phyloP scores from a whole-genome alignment of 2,329 filamentous ascomycete genomes.

The Pleomassaria siparia region DNA sequence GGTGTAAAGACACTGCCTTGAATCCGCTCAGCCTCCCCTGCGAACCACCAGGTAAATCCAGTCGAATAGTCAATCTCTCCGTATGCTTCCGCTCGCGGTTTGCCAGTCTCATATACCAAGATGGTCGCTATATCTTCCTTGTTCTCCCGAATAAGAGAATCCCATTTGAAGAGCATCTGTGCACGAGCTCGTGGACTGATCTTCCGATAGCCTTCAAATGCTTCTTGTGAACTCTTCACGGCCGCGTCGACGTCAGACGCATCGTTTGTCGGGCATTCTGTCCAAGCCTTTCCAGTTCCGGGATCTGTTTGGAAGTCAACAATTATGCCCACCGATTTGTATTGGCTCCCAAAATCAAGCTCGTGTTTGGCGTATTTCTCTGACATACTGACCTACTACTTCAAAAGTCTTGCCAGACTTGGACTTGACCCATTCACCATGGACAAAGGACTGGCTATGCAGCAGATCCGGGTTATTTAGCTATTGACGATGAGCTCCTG shows the following conservation, averaged over 20 bases:
- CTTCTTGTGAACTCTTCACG: constrained; percentile 60
- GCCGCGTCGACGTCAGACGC: constrained; percentile 63
- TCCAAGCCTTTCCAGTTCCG: constrained; percentile 53
- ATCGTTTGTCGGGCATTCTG: constrained; percentile 50
- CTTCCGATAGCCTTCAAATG: constrained; percentile 63
- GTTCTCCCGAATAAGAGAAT: constrained; percentile 63
- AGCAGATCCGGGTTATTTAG: constrained; percentile 58
- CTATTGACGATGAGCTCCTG: constrained; percentile 30
- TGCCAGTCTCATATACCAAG: constrained; percentile 61
- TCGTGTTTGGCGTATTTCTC: not conserved
- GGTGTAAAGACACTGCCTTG: constrained; percentile 63
- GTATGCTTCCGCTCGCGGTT: constrained; percentile 54
- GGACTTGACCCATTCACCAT: constrained; percentile 58
- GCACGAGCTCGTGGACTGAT: constrained; percentile 63
- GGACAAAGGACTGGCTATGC: constrained; percentile 55
- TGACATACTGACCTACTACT: constrained; percentile 49
- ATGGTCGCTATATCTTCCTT: constrained; percentile 64
- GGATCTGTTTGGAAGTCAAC: constrained; percentile 47
- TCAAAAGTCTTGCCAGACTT: constrained; percentile 61
- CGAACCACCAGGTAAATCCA: constrained; percentile 60
- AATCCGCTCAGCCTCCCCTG: constrained; percentile 63
- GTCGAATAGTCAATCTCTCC: constrained; percentile 57
- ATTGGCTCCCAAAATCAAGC: not conserved
- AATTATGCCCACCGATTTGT: no score
- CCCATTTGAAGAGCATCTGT: constrained; percentile 66